These are phyloP conservation scores for Lanmaoa rubissima DNA, from an alignment of 768 basidiomycete genomes.

Conservation along the genomic window DNA sequence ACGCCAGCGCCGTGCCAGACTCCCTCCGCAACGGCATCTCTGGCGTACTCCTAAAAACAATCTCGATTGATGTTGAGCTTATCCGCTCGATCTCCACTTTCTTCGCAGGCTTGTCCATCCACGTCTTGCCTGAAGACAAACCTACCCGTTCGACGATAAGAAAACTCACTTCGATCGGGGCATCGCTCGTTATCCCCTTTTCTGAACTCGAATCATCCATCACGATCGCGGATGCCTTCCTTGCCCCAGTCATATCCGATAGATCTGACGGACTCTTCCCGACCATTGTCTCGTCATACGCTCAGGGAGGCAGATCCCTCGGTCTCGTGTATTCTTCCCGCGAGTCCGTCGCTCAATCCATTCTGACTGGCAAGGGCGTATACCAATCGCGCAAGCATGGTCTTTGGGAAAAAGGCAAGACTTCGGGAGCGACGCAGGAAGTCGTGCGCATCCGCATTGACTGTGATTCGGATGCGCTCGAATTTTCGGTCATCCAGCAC, in stretches of 20 bases:
- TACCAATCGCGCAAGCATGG: slow-evolving; percentile 97
- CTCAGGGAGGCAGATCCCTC: slow-evolving; percentile 68
- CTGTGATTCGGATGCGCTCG: slow-evolving; percentile 90
- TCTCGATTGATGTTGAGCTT: slow-evolving; percentile 69
- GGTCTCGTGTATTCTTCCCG: slow-evolving; percentile 95
- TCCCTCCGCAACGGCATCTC: slow-evolving; percentile 70
- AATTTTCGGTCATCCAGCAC: slow-evolving; percentile 87
- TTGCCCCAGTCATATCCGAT: slow-evolving; percentile 79
- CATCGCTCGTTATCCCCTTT: slow-evolving; percentile 68
- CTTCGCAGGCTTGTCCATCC: slow-evolving; percentile 60
- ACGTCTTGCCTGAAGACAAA: slow-evolving; percentile 54
- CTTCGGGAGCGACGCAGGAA: slow-evolving; percentile 90
- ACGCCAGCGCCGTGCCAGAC: slow-evolving; percentile 73
- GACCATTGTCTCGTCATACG: slow-evolving; percentile 77
- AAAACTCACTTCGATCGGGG: slow-evolving; percentile 55
- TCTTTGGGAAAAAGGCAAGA: slow-evolving; percentile 96
- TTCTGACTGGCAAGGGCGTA: slow-evolving; percentile 84
- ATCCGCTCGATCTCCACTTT: slow-evolving; percentile 76
- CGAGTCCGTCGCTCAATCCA: slow-evolving; percentile 83
- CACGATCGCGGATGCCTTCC: slow-evolving; percentile 82
- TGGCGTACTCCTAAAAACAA: slow-evolving; percentile 77
- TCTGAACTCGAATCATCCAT: slow-evolving; percentile 62
- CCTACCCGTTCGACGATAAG: slow-evolving; percentile 62
- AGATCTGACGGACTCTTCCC: slow-evolving; percentile 91
- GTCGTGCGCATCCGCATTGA: slow-evolving; percentile 80